Conservation (phyloP, 495 filamentous ascomycete species). For the Immersiella caudata region DNA sequence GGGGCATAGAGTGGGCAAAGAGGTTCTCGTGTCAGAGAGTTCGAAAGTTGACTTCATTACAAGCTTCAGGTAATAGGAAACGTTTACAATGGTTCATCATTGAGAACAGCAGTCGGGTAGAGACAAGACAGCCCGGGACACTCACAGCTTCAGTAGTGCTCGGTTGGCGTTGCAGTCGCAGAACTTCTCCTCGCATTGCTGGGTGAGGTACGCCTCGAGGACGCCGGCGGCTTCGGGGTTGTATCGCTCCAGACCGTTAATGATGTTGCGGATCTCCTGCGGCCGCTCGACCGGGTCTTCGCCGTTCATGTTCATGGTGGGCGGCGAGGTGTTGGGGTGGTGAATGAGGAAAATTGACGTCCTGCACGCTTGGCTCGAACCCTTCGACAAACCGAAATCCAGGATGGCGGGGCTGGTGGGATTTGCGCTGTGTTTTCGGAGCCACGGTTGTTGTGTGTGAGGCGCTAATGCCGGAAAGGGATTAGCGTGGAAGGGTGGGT, state of each 20-base stretch:
- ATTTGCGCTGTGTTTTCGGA: constrained; percentile 28
- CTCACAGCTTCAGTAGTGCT: constrained; percentile 96
- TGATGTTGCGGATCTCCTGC: constrained; percentile 85
- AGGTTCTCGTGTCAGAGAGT: constrained; percentile 61
- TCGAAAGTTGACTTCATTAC: constrained; percentile 58
- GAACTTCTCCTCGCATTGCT: constrained; percentile 92
- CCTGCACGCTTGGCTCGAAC: constrained; percentile 28
- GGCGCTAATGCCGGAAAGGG: constrained; percentile 23
- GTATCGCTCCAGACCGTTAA: constrained; percentile 95
- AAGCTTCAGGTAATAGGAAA: constrained; percentile 98
- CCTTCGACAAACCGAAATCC: constrained; percentile 28
- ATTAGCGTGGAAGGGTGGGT: constrained; percentile 23
- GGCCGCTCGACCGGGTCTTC: constrained; percentile 70
- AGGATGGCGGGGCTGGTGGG: constrained; percentile 34
- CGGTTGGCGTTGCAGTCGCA: constrained; percentile 97
- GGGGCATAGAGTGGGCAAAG: constrained; percentile 24
- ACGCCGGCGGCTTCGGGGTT: constrained; percentile 94
- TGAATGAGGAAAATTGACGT: constrained; percentile 27
- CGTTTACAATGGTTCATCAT: constrained; percentile 80
- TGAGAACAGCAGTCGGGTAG: constrained; percentile 21
- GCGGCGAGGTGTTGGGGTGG: constrained; percentile 31
- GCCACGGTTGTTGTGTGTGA: constrained; percentile 29
- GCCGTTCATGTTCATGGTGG: constrained; percentile 52
- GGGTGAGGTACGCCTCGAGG: constrained; percentile 92
- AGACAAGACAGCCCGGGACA: constrained; percentile 34